Evolutionary conservation across 2,329 filamentous ascomycete genomes (phyloP), one percentile per base, ranked within the genome.

Genomic region (Mollisiaceae sp.): DNA sequence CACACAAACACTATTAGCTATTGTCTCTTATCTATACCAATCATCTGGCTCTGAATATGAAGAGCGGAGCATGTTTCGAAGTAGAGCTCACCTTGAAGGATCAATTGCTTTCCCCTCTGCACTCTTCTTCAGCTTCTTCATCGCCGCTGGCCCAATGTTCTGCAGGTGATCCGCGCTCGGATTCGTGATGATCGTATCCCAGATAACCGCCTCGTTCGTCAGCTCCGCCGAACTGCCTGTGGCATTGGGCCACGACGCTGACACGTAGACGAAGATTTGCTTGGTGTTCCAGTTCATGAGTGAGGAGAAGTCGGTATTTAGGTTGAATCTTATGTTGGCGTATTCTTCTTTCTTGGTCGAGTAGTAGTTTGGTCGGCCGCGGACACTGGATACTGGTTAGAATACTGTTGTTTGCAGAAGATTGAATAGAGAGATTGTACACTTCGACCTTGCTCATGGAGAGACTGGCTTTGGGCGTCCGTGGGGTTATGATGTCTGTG

Each of bases 281-380:
- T 99, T 99, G 22, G 96, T 99, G 84, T 99, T 99, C 95, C 94
- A 99, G 76, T 92, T 97, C 86, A 98, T 98, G 73, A 99, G 91
- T 52, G 90, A 90, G 67, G 89, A 91, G 67, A 99, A 86, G 81
- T 99, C 94, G 61, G 94, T 91, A 75, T 97, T 91, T 66, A 99
- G 86, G 75, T 94, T 92, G 84, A 99, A 99, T 77, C 90, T 91
- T 77, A 99, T 90, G 77, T 95, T 89, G 72, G 94, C 95, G 79
- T 97, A 98, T 80, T 99, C 95, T 80, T 98, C 94, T 79, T 91
- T 92, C 79, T 95, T 96, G 60, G 86, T 83, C 71, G 89, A 92
- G 83, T 98, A 97, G 85, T 98, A 98, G 78, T 98, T 91, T n/a
- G 95, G 93, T 11, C 94, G 87, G 63, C 95, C 94, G 78, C 91